Conservation (phyloP, 805 yeast species). For the Candida ipomoeae region DNA sequence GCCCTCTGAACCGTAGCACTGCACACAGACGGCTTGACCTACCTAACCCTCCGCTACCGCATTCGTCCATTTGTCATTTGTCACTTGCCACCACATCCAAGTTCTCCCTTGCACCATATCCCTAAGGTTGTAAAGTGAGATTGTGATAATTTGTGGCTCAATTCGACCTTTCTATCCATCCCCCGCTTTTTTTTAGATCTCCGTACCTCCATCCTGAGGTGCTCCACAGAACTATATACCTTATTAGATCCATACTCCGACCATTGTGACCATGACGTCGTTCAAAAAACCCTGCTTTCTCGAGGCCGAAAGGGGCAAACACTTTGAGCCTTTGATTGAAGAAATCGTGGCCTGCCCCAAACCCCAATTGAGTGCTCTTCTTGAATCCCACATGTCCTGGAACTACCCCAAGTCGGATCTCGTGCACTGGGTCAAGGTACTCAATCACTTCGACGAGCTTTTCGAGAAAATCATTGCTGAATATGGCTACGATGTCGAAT, state of each 20-base stretch:
- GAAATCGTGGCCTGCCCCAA: slow-evolving; percentile 34
- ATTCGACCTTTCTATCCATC: too few species aligned
- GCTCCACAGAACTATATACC: not conserved
- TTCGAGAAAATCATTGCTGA: slow-evolving; percentile 51
- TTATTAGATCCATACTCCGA: too few species aligned
- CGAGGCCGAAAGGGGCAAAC: slow-evolving; percentile 26
- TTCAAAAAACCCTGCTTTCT: slow-evolving; percentile 13
- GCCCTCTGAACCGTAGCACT: too few species aligned
- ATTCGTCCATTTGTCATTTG: too few species aligned
- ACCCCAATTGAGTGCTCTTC: slow-evolving; percentile 35
- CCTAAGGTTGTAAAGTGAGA: too few species aligned
- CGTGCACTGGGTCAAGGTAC: slow-evolving; percentile 69
- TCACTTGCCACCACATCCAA: too few species aligned
- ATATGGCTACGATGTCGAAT: slow-evolving; percentile 47
- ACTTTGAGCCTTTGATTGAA: slow-evolving; percentile 30
- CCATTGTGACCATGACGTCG: slow-evolving; percentile 26
- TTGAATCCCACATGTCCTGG: slow-evolving; percentile 46
- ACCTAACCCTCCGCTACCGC: too few species aligned
- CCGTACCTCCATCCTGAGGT: not conserved
- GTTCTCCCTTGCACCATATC: too few species aligned
- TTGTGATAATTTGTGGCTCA: too few species aligned
- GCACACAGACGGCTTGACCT: too few species aligned
- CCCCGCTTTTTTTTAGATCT: too few species aligned
- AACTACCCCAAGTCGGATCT: slow-evolving; percentile 64
- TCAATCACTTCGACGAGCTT: slow-evolving; percentile 71